phyloP scores from a whole-genome alignment of 1,139 yeast species.

The Pneumocystis oryctolagi region DNA sequence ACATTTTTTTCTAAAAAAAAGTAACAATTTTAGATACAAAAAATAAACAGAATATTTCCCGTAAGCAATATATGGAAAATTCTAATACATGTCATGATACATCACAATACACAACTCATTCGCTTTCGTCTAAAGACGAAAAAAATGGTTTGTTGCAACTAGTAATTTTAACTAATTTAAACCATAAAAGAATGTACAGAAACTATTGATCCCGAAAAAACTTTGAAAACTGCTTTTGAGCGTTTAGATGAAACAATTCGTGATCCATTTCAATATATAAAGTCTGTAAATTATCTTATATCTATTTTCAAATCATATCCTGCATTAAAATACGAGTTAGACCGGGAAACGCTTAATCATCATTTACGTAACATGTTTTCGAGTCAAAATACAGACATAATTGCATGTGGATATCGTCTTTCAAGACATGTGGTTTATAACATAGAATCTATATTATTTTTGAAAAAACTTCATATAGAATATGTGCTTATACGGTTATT shows the following conservation, averaged over 20 bases:
- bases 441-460: conserved; percentile 33
- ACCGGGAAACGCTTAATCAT: conserved; percentile 37
- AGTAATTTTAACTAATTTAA: not conserved
- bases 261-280: conserved; percentile 37
- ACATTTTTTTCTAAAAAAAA: not conserved
- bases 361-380: not conserved
- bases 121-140: not conserved
- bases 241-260: conserved; percentile 31
- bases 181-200: not conserved
- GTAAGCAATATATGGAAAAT: not conserved
- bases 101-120: not conserved
- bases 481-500: conserved; percentile 49
- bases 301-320: conserved; percentile 45
- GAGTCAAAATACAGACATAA: conserved; percentile 32
- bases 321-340: conserved; percentile 48
- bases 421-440: conserved; percentile 50
- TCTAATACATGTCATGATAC: too few relatives aligned
- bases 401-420: conserved; percentile 63
- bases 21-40: not conserved
- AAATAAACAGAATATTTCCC: not conserved
- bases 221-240: conserved; percentile 31
- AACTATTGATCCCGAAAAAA: not conserved
- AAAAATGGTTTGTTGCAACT: not conserved
- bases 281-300: conserved; percentile 51
- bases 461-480: conserved; percentile 40